Percentiles rank a stretch among this genome's conserved stretches.
phyloP scores from a whole-genome alignment of 2,329 filamentous ascomycete genomes.

The Aspergillus piperis region DNA sequence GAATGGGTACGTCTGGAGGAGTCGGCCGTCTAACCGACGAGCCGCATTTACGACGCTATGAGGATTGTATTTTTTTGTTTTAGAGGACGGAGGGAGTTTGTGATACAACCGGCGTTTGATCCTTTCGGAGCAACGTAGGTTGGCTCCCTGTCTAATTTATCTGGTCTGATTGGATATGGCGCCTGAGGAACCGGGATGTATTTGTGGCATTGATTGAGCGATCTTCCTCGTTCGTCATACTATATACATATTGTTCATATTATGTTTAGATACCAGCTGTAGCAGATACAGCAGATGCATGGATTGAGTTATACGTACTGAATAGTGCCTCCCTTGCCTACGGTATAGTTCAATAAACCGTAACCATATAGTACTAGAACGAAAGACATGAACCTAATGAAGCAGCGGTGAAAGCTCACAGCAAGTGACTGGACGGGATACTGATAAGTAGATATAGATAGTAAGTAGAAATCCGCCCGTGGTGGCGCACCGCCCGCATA shows the following conservation, averaged over 20 bases:
- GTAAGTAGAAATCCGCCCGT: too few species aligned
- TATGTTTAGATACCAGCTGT: constrained; percentile 5
- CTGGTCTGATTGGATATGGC: not conserved
- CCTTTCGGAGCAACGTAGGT: not conserved
- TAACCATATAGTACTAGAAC: too few species aligned
- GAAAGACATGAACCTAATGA: too few species aligned
- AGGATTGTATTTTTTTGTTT: not conserved
- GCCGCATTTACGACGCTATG: constrained; percentile 1
- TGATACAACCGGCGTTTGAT: not conserved
- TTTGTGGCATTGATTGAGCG: not conserved
- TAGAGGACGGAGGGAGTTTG: constrained; percentile 4
- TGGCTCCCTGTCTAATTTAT: not conserved
- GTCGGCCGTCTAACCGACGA: constrained; percentile 18
- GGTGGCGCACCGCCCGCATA: not conserved
- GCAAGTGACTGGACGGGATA: not conserved
- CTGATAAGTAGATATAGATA: not conserved
- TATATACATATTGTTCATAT: not conserved
- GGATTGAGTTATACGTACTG: too few species aligned
- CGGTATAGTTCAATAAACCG: too few species aligned
- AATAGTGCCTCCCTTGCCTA: too few species aligned
- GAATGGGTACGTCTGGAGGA: constrained; percentile 52
- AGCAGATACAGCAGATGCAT: too few species aligned
- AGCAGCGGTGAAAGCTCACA: too few species aligned
- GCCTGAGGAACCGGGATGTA: not conserved
- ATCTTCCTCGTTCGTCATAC: not conserved